Base-by-base conservation (phyloP, 2,329 filamentous ascomycete genomes). In the Penicillium sp. region DNA sequence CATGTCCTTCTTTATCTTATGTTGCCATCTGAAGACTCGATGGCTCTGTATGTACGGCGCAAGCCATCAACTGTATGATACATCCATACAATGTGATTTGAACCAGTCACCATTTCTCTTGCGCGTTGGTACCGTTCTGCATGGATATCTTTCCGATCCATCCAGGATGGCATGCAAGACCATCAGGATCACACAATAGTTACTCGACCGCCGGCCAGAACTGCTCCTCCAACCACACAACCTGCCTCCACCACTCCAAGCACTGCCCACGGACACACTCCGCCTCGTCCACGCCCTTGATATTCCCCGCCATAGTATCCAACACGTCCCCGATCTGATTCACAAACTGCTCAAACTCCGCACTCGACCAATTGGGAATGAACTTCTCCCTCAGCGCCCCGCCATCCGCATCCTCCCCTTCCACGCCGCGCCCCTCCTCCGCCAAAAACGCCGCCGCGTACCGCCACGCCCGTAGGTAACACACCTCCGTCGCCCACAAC, bases 401-500 rank as follows among this genome's bases (percentile, higher is more conserved):
- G 0, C 81, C 81, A 57, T 86, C 83, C 0, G 68, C 68, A 55
- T 84, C 81, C n/a, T 60, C 54, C n/a, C 51, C 47, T 17, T 39
- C 47, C 15, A 51, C 46, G 0, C 27, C 39, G 1, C 28, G 45
- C 8, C 44, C 46, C 11, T 46, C 46, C 2, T 54, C 49, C 13
- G 67, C 58, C 51, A 73, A 64, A 27, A 58, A 50, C 4, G 33
- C 42, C 3, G 50, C 56, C 15, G 65, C 68, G 54, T 60, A 65
- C 7, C 67, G 70, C 81, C 81, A 84, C 9, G 80, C 74, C 26
- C 76, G 70, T 13, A 82, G 58, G 56, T 83, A 84, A 44, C 74
- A 76, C 32, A 73, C 79, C 65, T 91, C 86, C 1, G 83, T 87
- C n/a, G 80, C 81, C 81, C 84, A 90, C 16, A 89, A 76, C n/a